Evolutionary conservation across 805 yeast genomes (phyloP), one percentile per base, ranked within the genome.

Genomic region (Candida sphagnicola): DNA sequence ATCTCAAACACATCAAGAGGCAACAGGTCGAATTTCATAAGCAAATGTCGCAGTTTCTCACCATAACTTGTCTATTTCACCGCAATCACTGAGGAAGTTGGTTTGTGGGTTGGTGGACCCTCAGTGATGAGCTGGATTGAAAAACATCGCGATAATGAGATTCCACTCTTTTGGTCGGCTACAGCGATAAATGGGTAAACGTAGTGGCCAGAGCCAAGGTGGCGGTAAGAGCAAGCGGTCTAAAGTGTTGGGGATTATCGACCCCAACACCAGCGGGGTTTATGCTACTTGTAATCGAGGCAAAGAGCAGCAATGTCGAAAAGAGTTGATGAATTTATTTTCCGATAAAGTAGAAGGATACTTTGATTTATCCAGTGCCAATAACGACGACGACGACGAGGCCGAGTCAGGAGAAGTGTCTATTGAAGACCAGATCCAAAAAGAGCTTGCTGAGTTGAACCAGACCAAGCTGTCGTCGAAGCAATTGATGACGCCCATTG

Each of bases 241-340:
- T 58, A 76, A 75, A 48, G 65, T 70, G 14, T 53, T 65, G 2
- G 77, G 77, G 6, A 65, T 77, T 38, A 60, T 90, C 14, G 96
- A 90, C 51, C 95, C 96, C 0, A 83, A 83, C 28, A 85, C 93
- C 39, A 66, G 82, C 28, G 99, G 99, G 0, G 72, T 93, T 0
- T 93, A 85, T 60, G 95, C 89, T 10, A 85, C 98, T 0, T 91
- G 97, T 59, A 77, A 79, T 35, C 73, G 96, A 49, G 83, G 84
- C 28, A 79, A 82, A 42, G 99, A 93, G 57, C 72, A 72, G 38
- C 79, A 75, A 38, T 87, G 95, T 43, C 74, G 82, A n/a, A 78
- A 78, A 45, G 97, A 89, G 56, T 62, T 89, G 49, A 69, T 75
- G 44, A 59, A 67, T 40, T 54, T 87, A 8, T 72, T 89, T 30